Evolutionary conservation across 768 basidiomycete species (phyloP), one percentile per base, ranked within the genome.

Genomic region (Trametopsis cervina): DNA sequence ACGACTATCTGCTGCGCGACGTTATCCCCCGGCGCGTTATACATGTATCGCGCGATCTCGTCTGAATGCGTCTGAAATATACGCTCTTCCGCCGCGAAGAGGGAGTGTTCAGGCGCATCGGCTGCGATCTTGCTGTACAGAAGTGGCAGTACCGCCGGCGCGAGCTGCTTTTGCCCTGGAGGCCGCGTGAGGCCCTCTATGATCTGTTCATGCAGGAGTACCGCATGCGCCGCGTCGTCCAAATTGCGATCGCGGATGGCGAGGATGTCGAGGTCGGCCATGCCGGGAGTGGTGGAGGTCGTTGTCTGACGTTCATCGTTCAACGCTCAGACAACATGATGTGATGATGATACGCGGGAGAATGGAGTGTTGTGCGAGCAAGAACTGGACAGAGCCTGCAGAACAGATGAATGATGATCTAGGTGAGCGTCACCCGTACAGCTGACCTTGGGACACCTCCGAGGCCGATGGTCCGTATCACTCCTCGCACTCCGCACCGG

Each of bases 61-160:
- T 76, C 69, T 2, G 81, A 82, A 52, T 87, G 74, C 21, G 62
- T 69, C 65, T 80, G 82, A 53, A 98, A 70, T 49, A 99, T 87
- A 50, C 81, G 75, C 60, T 95, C 84, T 65, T 98, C 96, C 0
- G 89, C 89, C 2, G 72, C 66, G 64, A 94, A 99, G 27, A 93
- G 73, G 62, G 98, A 98, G 63, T 99, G 98, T 58, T 91, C 86
- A 10, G 76, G 71, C 1, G 75, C 84, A 22, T 79, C 68, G 7
- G 83, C 85, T 1, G 91, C 91, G 41, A 94, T 87, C 33, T 78
- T 73, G 66, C 93, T 91, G 68, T 92, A 95, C 13, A 93, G 71
- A 64, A 80, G 75, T 46, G 98, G 71, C 7, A 96, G 72, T 10
- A 93, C 73, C 63, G 89, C 68, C 0, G 90, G 93, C 5, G 92